Conservation (phyloP, 2,329 filamentous ascomycete species). For the Claviceps digitariae region DNA sequence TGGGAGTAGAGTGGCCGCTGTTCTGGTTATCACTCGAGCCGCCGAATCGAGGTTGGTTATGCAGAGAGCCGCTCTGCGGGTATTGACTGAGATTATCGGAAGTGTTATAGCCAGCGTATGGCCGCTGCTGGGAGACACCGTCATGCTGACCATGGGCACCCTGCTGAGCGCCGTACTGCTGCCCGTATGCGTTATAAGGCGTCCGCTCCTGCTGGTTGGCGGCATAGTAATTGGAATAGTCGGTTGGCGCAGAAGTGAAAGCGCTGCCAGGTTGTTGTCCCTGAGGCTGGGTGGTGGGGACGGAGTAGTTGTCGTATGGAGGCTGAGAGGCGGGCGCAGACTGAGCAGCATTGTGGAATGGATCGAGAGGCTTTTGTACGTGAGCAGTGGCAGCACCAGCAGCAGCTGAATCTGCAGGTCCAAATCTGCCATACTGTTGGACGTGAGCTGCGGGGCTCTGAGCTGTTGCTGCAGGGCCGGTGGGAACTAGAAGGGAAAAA, state of each 20-base stretch:
- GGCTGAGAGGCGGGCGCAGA: constrained; percentile 41
- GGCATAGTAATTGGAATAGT: constrained; percentile 79
- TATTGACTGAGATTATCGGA: constrained; percentile 54
- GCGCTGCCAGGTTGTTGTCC: constrained; percentile 47
- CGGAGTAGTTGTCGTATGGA: constrained; percentile 49
- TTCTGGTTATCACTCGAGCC: constrained; percentile 56
- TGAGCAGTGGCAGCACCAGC: constrained; percentile 29
- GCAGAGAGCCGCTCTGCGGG: constrained; percentile 51
- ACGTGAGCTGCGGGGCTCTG: constrained; percentile 43
- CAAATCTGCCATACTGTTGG: constrained; percentile 59
- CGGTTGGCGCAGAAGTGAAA: constrained; percentile 61
- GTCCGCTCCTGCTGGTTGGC: constrained; percentile 59
- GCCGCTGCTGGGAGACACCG: constrained; percentile 56
- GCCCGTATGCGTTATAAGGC: constrained; percentile 68
- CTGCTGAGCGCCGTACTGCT: constrained; percentile 43
- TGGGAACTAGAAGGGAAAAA: constrained; percentile 7
- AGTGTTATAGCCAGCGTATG: constrained; percentile 61
- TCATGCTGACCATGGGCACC: constrained; percentile 59
- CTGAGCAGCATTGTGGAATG: constrained; percentile 50
- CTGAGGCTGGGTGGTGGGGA: constrained; percentile 46
- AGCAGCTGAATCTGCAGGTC: constrained; percentile 44
- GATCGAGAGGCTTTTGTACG: constrained; percentile 73
- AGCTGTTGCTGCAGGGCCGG: constrained; percentile 8
- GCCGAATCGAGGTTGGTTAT: constrained; percentile 46
- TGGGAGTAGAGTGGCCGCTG: constrained; percentile 84